Base-by-base conservation (phyloP, 345 rosid species). In the Syzygium grande region DNA sequence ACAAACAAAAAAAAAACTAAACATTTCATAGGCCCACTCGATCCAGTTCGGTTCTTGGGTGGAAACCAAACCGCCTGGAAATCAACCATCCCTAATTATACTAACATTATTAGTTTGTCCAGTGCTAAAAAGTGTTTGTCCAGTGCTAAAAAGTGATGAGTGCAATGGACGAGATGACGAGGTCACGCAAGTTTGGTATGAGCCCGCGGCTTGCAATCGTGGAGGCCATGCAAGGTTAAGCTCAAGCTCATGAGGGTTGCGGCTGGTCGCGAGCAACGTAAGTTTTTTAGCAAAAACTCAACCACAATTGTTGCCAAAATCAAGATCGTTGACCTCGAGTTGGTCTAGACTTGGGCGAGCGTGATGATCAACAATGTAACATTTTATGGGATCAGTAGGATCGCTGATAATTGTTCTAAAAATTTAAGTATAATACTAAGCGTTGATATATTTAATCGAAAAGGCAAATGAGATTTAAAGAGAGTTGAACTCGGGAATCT, bases 311-410 rank as follows among this genome's bases (percentile, higher is more conserved):
- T 0, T 0, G 6, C 43, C 43, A 41, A n/a, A 61, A 61, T 61
- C 9, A 6, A n/a, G 73, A 61, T n/a, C 8, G 19, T 13, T 3
- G 34, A 61, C 73, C 19, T 61, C 5, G 0, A n/a, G 34, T n/a
- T n/a, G 73, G 9, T 61, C 7, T 3, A n/a, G 73, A 12, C 73
- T n/a, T 14, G 30, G 68, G 30, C 15, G 4, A n/a, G 34, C 7
- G 16, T 0, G 0, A n/a, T 61, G 16, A 12, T 30, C 3, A n/a
- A 12, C 0, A 1, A 4, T 41, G 43, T 41, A 3, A 41, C 4
- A 41, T 41, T 41, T 41, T 41, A 3, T 41, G 43, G 6, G 43
- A 41, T 41, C 43, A 41, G 43, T 41, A 41, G 43, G 6, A 41
- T 41, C 6, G 43, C 6, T 41, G 3, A 1, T 3, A 41, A 41